Base-by-base conservation (phyloP, 495 filamentous ascomycete genomes). In the Neurospora sp. region DNA sequence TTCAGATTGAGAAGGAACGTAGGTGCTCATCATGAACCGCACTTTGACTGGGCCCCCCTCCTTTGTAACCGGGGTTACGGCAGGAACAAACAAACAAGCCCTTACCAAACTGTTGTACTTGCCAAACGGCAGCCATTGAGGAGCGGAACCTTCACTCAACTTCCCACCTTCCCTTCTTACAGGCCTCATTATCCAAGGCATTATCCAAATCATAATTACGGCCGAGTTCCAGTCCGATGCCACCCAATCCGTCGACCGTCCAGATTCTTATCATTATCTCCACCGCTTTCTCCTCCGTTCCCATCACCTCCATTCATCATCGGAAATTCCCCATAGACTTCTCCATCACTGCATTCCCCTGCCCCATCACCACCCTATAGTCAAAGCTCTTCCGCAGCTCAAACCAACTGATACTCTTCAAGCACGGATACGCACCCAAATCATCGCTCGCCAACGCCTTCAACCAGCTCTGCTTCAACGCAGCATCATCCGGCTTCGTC, bases 331-430 rank as follows among this genome's bases (percentile, higher is more conserved):
- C 16, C 72, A 73, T 9, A 7, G 44, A 41, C 69, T 39, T 2
- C 27, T 71, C n/a, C 66, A 35, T 40, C n/a, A n/a, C 38, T 11
- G 8, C 39, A n/a, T 71, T 18, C 0, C 69, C 39, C 42, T 71
- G 72, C 18, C 72, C 69, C 72, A 73, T 73, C 7, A 73, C 69
- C 9, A 75, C 54, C 39, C 73, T 59, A 16, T 59, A 75, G 40
- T 75, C 73, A 16, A 27, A 46, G 70, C 70, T 72, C 73, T 75
- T 75, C 11, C n/a, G 27, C 40, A 72, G 12, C 59, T 75, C 73
- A 48, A 75, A 75, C 73, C 73, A 75, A 0, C 70, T 69, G 20
- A 75, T 62, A 35, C 54, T 70, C 73, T 72, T 72, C n/a, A 72
- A 59, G 59, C 71, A 72, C 38, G 73, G 73, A 44, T 72, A 75